These are phyloP conservation scores for Amanita muscaria DNA, from an alignment of 768 basidiomycete genomes.

Conservation along the genomic window DNA sequence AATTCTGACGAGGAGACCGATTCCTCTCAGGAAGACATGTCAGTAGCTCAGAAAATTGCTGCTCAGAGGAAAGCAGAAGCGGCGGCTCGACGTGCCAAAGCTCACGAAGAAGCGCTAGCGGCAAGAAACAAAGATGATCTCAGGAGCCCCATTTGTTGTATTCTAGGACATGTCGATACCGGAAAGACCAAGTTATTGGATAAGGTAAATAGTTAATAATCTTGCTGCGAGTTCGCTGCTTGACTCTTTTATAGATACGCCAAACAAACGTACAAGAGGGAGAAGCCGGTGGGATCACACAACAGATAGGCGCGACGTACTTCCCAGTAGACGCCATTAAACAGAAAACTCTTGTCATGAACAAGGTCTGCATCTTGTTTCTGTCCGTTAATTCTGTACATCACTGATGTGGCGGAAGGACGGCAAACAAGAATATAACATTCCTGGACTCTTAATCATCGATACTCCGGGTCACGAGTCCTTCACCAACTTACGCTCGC, in stretches of 20 bases:
- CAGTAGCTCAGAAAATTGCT: conserved; percentile 54
- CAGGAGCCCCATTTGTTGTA: conserved; percentile 97
- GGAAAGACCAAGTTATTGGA: conserved; percentile 98
- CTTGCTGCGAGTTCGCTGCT: neutral
- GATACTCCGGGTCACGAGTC: conserved; percentile 99
- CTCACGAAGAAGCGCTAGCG: conserved; percentile 78
- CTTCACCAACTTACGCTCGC: conserved; percentile 91
- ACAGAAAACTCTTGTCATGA: conserved; percentile 89
- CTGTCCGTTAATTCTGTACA: neutral
- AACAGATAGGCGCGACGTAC: conserved; percentile 99
- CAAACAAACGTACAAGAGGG: conserved; percentile 99
- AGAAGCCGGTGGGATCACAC: conserved; percentile 99
- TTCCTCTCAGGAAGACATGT: conserved; percentile 51
- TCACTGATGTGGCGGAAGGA: conserved; percentile 36
- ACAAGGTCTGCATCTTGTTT: conserved; percentile 45
- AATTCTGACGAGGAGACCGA: conserved; percentile 35
- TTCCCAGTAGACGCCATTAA: conserved; percentile 95
- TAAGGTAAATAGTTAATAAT: conserved; percentile 46
- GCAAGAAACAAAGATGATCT: conserved; percentile 83
- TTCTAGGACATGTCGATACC: conserved; percentile 98
- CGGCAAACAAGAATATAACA: conserved; percentile 83
- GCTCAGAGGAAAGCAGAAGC: conserved; percentile 77
- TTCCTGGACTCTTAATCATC: conserved; percentile 92
- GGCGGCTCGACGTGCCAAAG: conserved; percentile 69
- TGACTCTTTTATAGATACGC: conserved; percentile 59